Base-by-base conservation (phyloP, 768 basidiomycete genomes). In the Imleria badia region DNA sequence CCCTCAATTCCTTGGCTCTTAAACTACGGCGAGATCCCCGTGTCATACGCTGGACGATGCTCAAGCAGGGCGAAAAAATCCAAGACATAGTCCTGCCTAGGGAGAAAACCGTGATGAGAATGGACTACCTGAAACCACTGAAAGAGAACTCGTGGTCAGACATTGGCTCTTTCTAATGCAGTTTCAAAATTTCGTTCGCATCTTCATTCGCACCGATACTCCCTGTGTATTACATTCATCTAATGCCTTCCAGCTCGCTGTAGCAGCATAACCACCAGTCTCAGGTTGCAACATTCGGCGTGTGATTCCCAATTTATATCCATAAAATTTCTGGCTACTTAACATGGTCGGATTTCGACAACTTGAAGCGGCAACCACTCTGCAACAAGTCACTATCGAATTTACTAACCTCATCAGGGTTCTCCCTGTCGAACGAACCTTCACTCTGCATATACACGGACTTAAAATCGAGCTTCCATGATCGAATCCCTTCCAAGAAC, bases 21-120 rank as follows among this genome's bases (percentile, higher is more conserved):
- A 76, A 87, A 52, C 80, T 95, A 69, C 83, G 87, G 9, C 78
- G 78, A 48, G 94, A 96, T 64, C 91, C 91, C 12, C 82, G 87
- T 31, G 90, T 96, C 14, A 75, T 96, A 50, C 81, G 91, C 19
- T 89, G 87, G 83, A 91, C 89, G 8, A 80, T 88, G 44, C 72
- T 93, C 33, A 93, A 91, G 63, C 71, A 90, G 47, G 93, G 87
- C 11, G 82, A 88, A 51, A 85, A 80, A 50, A 74, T 87, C 1
- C 83, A 90, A 65, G 85, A 91, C 61, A 72, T 92, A 17, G 81
- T 87, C 29, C 60, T 68, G 40, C 73, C 81, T 45, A 79, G 80
- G 39, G 76, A 79, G 57, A 77, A 76, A 60, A 74, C 75, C 2
- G 70, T 75, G 19, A 67, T 67, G 53, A 62, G 67, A 45, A 49